Percentiles rank a stretch among this genome's conserved stretches.
phyloP scores from a whole-genome alignment of 176 grass and related monocot species.

The Phoenix dactylifera region DNA sequence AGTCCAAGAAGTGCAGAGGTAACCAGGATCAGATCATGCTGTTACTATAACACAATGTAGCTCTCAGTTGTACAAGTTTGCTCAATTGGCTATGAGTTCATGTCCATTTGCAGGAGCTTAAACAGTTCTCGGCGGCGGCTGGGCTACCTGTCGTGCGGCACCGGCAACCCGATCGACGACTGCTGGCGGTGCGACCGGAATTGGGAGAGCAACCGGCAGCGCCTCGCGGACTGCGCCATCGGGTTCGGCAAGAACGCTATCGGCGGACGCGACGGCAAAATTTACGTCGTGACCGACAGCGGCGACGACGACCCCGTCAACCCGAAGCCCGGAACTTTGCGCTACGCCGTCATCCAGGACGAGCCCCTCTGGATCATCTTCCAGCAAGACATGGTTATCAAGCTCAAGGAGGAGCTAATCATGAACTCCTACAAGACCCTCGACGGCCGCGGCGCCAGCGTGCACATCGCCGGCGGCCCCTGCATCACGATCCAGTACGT shows the following conservation, averaged over 20 bases:
- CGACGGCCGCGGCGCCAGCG: conserved; percentile 21
- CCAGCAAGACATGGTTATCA: conserved; percentile 16
- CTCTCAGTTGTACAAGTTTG: neutral
- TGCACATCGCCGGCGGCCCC: conserved; percentile 21
- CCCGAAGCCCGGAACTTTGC: conserved; percentile 13
- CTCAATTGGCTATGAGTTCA: too few relatives aligned
- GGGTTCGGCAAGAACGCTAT: conserved; percentile 21
- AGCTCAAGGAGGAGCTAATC: conserved; percentile 19
- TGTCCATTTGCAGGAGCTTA: neutral
- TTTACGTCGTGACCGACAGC: conserved; percentile 16
- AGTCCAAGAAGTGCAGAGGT: conserved; percentile 1
- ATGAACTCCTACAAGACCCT: conserved; percentile 21
- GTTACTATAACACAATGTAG: neutral
- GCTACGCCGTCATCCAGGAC: conserved; percentile 14
- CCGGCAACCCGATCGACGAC: conserved; percentile 19
- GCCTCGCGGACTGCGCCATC: conserved; percentile 19
- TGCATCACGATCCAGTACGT: conserved; percentile 19
- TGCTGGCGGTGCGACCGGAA: conserved; percentile 16
- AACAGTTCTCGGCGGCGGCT: conserved; percentile 3
- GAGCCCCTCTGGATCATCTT: conserved; percentile 21
- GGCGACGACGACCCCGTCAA: conserved; percentile 17
- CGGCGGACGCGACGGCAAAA: conserved; percentile 5
- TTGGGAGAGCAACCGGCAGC: conserved; percentile 13
- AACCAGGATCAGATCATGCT: neutral
- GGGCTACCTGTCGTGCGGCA: conserved; percentile 13